Conservation (phyloP, 2,329 filamentous ascomycete genomes). For the Trichoderma asperellum region DNA sequence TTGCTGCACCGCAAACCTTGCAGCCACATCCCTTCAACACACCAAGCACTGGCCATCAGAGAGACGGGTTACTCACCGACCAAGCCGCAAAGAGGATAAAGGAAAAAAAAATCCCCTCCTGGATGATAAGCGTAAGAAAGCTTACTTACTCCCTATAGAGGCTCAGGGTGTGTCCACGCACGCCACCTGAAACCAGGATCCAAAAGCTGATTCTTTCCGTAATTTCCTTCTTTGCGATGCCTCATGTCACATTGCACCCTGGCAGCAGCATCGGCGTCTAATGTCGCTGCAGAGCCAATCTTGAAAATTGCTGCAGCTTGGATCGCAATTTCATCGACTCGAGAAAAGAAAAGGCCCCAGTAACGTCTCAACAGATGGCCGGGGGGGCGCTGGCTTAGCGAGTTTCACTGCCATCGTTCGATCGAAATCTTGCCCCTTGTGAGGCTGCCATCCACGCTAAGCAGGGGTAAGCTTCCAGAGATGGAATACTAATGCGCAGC, state of each 20-base stretch:
- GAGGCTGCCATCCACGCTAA: slow-evolving; percentile 26
- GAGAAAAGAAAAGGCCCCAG: not conserved
- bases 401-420: slow-evolving; percentile 28
- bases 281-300: not conserved
- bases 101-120: slow-evolving; percentile 16
- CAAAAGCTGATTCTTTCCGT: not conserved
- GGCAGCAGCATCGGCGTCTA: not conserved
- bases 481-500: slow-evolving; percentile 15
- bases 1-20: slow-evolving; percentile 26
- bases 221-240: slow-evolving; percentile 13
- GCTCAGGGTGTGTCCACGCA: slow-evolving; percentile 8
- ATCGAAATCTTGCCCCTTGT: slow-evolving; percentile 27
- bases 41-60: slow-evolving; percentile 16
- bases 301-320: not conserved
- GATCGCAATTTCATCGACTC: slow-evolving; percentile 18
- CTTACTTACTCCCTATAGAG: not conserved
- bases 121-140: slow-evolving; percentile 15
- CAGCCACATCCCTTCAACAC: slow-evolving; percentile 27
- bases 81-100: not conserved
- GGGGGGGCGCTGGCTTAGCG: slow-evolving; percentile 23
- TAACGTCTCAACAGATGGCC: slow-evolving; percentile 7
- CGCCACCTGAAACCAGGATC: slow-evolving; percentile 17
- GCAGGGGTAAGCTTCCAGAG: slow-evolving; percentile 25
- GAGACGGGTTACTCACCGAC: slow-evolving; percentile 22
- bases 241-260: slow-evolving; percentile 21